phyloP scores from a whole-genome alignment of 331 rosid species.

The Prunus yedoensis region DNA sequence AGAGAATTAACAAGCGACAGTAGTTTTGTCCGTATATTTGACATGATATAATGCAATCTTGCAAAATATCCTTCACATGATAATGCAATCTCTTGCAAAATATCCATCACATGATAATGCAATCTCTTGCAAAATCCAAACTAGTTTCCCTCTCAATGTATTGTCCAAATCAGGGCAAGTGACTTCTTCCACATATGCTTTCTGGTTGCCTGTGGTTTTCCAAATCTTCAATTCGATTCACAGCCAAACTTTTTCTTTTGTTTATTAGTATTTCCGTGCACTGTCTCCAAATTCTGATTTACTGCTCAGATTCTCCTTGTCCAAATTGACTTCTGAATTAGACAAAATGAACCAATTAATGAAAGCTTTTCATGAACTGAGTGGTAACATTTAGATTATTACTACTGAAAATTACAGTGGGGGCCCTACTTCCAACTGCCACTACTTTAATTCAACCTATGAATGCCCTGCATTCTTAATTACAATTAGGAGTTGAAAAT shows the following conservation, averaged over 20 bases:
- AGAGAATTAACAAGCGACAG: background rate
- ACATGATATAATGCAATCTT: background rate
- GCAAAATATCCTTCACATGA: too few species aligned
- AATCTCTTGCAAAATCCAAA: background rate
- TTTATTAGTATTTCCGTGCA: background rate
- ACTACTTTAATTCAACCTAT: background rate
- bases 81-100: too few species aligned
- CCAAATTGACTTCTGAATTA: background rate
- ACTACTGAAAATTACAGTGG: background rate
- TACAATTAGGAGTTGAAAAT: constrained; percentile 39
- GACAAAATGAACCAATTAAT: background rate
- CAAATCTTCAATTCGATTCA: background rate
- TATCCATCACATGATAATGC: too few species aligned
- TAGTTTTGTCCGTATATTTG: background rate
- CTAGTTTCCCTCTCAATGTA: background rate
- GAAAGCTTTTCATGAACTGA: background rate
- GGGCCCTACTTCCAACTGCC: background rate
- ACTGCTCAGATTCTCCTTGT: background rate
- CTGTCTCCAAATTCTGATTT: background rate
- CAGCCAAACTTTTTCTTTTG: background rate
- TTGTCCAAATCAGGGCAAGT: constrained; percentile 2
- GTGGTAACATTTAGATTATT: too few species aligned
- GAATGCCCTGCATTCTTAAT: background rate
- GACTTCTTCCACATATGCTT: background rate
- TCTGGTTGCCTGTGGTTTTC: background rate